phyloP scores from a whole-genome alignment of 2,329 filamentous ascomycete species.

The Didymella pomorum region DNA sequence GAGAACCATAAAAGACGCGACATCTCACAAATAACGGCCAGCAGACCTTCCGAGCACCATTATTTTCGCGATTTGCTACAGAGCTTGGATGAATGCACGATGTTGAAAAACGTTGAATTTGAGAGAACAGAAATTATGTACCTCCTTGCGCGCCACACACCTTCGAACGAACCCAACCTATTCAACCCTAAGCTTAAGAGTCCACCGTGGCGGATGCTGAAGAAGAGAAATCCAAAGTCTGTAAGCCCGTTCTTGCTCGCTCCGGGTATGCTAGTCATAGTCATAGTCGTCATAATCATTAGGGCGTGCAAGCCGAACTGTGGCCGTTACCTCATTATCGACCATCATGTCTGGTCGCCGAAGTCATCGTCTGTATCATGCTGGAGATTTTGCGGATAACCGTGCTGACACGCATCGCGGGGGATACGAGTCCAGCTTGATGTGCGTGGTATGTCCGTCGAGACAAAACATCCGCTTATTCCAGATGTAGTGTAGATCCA shows the following conservation, averaged over 20 bases:
- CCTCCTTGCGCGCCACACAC: slow-evolving; percentile 8
- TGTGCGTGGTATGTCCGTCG: slow-evolving; percentile 19
- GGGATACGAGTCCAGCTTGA: not conserved
- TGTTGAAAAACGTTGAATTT: slow-evolving; percentile 7
- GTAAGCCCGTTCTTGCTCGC: slow-evolving; percentile 32
- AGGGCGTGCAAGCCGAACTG: slow-evolving; percentile 34
- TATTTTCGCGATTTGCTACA: too few relatives aligned
- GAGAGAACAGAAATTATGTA: slow-evolving; percentile 18
- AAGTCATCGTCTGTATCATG: slow-evolving; percentile 39
- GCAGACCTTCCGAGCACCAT: slow-evolving; percentile 1
- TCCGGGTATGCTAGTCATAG: slow-evolving; percentile 48
- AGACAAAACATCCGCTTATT: slow-evolving; percentile 26
- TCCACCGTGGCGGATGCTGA: slow-evolving; percentile 14
- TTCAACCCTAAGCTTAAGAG: slow-evolving; percentile 4
- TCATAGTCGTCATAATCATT: slow-evolving; percentile 49
- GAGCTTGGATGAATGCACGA: too few relatives aligned
- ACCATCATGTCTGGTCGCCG: slow-evolving; percentile 35
- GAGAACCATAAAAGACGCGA: not conserved
- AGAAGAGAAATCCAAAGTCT: slow-evolving; percentile 26
- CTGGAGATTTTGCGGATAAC: slow-evolving; percentile 36
- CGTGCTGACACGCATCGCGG: not conserved
- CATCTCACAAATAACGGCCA: slow-evolving; percentile 16
- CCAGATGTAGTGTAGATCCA: slow-evolving; percentile 19
- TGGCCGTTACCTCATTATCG: slow-evolving; percentile 31
- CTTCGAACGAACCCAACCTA: slow-evolving; percentile 1